Evolutionary conservation across 225 moss, liverwort and hornwort genomes (phyloP).

Genomic region (Thuidium tamariscinum): DNA sequence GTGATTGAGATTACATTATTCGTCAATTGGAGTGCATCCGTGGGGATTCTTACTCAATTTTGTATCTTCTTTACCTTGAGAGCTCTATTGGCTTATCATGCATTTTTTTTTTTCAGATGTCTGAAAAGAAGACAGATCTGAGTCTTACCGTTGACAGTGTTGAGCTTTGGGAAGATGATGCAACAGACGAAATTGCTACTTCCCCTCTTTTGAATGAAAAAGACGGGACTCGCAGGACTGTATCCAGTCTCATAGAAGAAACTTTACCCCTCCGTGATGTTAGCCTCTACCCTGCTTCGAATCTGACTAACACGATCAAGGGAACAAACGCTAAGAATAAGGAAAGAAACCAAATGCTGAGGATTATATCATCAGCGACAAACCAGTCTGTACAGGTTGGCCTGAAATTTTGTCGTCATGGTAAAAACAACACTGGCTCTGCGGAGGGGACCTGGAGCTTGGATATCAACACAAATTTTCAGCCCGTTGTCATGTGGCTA

Average conservation of each 20-base stretch:
- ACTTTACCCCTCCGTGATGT: slow-evolving; percentile 47
- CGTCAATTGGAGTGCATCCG: neutral
- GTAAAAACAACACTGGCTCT: neutral
- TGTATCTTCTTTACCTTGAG: neutral
- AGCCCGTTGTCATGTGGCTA: slow-evolving; percentile 64
- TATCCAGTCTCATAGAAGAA: slow-evolving; percentile 56
- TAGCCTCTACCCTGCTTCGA: slow-evolving; percentile 26
- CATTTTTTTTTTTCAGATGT: slow-evolving; percentile 44
- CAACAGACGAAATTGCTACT: neutral
- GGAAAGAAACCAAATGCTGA: slow-evolving; percentile 48
- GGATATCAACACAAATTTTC: slow-evolving; percentile 49
- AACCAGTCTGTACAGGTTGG: slow-evolving; percentile 43
- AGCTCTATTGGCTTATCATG: neutral
- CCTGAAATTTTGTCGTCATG: slow-evolving; percentile 24
- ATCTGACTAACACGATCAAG: neutral
- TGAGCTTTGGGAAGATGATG: slow-evolving; percentile 56
- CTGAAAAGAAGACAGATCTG: slow-evolving; percentile 61
- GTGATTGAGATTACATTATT: neutral
- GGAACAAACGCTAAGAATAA: neutral
- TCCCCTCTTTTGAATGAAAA: neutral
- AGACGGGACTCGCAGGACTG: slow-evolving; percentile 6
- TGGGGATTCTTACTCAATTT: neutral
- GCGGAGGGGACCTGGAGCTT: slow-evolving; percentile 19
- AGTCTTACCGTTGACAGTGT: slow-evolving; percentile 48
- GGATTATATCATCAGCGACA: slow-evolving; percentile 31